These are phyloP conservation scores for Neurospora sp. DNA, from an alignment of 495 filamentous ascomycete genomes.

Conservation along the genomic window DNA sequence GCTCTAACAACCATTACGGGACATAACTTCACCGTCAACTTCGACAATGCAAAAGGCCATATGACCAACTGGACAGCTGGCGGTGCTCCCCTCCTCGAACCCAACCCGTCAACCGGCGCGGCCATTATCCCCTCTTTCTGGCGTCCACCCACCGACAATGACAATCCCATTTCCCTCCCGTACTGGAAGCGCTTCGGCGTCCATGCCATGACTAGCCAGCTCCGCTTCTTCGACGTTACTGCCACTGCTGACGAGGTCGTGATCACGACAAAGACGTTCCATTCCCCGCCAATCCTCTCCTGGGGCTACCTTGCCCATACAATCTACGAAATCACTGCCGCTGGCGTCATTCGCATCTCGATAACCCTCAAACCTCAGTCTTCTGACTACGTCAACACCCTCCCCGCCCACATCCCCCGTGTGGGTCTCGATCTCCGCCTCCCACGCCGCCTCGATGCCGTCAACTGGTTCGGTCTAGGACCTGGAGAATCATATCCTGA, in stretches of 20 bases:
- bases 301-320: constrained; percentile 45
- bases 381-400: constrained; percentile 12
- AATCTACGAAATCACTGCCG: constrained; percentile 36
- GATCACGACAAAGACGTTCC: constrained; percentile 26
- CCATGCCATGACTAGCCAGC: constrained; percentile 29
- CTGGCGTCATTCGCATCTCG: constrained; percentile 33
- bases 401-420: constrained; percentile 43
- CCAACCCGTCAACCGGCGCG: constrained; percentile 31
- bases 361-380: constrained; percentile 24
- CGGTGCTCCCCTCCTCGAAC: constrained; percentile 14
- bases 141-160: constrained; percentile 50
- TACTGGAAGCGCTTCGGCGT: constrained; percentile 30
- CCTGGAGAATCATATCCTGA: constrained; percentile 55
- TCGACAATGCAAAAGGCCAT: constrained; percentile 30
- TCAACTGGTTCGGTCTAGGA: constrained; percentile 51
- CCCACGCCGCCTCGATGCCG: constrained; percentile 22
- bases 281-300: constrained; percentile 41
- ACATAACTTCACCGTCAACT: constrained; percentile 20
- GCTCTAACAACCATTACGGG: constrained; percentile 3
- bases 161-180: constrained; percentile 30
- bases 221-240: constrained; percentile 28
- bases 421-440: constrained; percentile 44
- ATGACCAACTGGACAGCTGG: constrained; percentile 26
- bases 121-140: constrained; percentile 29
- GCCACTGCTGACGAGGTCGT: constrained; percentile 19